Evolutionary conservation across 176 grass and related monocot genomes (phyloP).

Genomic region (Zizania latifolia): DNA sequence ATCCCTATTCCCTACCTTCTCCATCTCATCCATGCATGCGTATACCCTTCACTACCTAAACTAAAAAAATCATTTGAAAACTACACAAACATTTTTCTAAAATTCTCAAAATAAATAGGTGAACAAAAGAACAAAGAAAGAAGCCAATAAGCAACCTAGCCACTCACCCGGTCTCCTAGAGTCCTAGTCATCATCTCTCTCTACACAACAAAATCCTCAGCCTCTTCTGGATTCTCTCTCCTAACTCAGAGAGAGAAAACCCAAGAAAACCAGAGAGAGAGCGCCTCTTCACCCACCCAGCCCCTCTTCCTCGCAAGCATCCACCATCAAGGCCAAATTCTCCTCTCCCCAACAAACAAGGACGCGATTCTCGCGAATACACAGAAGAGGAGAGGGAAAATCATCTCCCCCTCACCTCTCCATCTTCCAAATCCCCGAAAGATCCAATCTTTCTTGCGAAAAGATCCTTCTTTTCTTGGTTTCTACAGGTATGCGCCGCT

Average conservation of each 20-base stretch:
- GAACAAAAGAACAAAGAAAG: conserved; percentile 12
- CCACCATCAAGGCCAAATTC: conserved; percentile 22
- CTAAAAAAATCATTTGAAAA: neutral
- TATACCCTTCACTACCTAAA: neutral
- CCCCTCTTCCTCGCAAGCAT: neutral
- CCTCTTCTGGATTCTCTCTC: conserved; percentile 36
- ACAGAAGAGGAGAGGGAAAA: conserved; percentile 23
- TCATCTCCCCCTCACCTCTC: conserved; percentile 17
- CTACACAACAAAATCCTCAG: conserved; percentile 38
- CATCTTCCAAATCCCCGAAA: conserved; percentile 18
- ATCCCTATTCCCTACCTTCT: neutral
- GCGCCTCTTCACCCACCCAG: neutral
- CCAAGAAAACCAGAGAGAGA: neutral
- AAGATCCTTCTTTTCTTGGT: conserved; percentile 43
- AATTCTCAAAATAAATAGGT: neutral
- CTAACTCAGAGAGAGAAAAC: neutral
- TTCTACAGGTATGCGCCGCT: conserved; percentile 21
- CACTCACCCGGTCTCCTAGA: conserved; percentile 27
- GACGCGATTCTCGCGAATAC: conserved; percentile 31
- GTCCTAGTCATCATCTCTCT: conserved; percentile 27
- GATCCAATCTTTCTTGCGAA: conserved; percentile 24
- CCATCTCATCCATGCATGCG: neutral
- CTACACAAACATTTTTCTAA: neutral
- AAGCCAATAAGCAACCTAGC: conserved; percentile 34
- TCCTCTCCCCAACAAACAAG: neutral